Base-by-base conservation (phyloP, 2,329 filamentous ascomycete species). In the Claviceps sorghi region DNA sequence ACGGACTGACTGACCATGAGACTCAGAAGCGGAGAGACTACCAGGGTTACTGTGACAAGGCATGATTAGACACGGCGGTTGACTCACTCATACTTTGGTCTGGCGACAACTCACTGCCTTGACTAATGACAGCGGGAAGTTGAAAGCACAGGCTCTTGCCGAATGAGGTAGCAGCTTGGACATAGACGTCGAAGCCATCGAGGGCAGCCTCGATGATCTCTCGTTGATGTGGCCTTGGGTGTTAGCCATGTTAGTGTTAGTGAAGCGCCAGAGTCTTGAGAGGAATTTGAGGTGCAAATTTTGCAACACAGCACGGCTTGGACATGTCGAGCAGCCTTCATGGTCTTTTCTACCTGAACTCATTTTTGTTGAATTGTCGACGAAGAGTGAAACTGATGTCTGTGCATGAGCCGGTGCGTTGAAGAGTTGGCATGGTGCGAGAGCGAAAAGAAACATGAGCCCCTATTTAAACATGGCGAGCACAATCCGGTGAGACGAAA, bases 81-180 rank as follows among this genome's bases (percentile, higher is more conserved):
- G 29, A 9, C 19, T 34, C 15, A n/a, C 13, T 46, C 30, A 19
- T 34, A 3, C 17, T 44, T 44, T 29, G 30, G 21, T 48, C 34
- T 48, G 32, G 21, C 21, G 10, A 45, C 17, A n/a, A 77, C 83
- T 62, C 71, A 89, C 86, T 88, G 58, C 91, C 91, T 65, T 83
- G 80, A 61, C 91, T 85, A 53, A 95, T 83, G 34, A 96, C 82
- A 26, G 90, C 90, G 9, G 90, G 90, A 1, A 96, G 75, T 65
- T 96, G 90, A 64, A 91, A 96, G 70, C 91, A 96, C 51, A 96
- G 68, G 62, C 88, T 94, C 68, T 96, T 96, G 43, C 90, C 91
- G 65, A 96, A 96, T 10, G 84, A 88, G 3, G 86, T 90, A 52
- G 86, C 86, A 47, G 91, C 91, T 67, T 96, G 91, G 1, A 97